A percentile compares a stretch with the other conserved stretches of the same genome.
Conservation (phyloP, 768 basidiomycete species). For the Xerocomellus intermedius region DNA sequence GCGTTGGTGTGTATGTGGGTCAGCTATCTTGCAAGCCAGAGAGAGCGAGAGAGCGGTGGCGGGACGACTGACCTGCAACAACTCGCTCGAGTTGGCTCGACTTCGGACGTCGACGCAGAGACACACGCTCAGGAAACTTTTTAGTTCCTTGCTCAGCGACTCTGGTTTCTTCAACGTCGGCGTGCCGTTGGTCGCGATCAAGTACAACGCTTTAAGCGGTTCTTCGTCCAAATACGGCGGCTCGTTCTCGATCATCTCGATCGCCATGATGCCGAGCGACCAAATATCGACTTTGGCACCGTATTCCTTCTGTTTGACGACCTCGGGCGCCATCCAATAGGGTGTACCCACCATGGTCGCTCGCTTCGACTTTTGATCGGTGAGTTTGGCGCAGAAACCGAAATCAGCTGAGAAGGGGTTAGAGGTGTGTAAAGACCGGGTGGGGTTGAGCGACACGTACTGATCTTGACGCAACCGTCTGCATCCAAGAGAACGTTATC, state of each 20-base stretch:
- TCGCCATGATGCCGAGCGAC: constrained; percentile 97
- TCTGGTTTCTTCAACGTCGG: constrained; percentile 98
- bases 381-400: constrained; percentile 94
- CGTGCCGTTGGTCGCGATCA: constrained; percentile 98
- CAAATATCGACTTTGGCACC: constrained; percentile 96
- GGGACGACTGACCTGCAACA: constrained; percentile 64
- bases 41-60: too few relatives aligned
- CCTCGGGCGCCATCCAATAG: constrained; percentile 99
- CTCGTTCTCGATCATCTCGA: constrained; percentile 99
- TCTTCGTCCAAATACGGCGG: constrained; percentile 96
- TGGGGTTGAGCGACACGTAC: constrained; percentile 47
- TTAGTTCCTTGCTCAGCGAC: constrained; percentile 85
- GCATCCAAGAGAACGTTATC: constrained; percentile 95
- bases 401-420: constrained; percentile 75
- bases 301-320: constrained; percentile 96
- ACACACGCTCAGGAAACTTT: constrained; percentile 97
- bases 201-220: constrained; percentile 88
- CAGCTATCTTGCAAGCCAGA: neutral
- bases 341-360: constrained; percentile 99
- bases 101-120: constrained; percentile 95
- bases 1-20: neutral
- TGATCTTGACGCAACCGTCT: constrained; percentile 94
- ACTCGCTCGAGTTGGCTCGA: constrained; percentile 84
- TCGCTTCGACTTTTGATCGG: constrained; percentile 94
- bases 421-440: neutral